Evolutionary conservation across 2,329 filamentous ascomycete genomes (phyloP).

Genomic region (Xylaria sp.): DNA sequence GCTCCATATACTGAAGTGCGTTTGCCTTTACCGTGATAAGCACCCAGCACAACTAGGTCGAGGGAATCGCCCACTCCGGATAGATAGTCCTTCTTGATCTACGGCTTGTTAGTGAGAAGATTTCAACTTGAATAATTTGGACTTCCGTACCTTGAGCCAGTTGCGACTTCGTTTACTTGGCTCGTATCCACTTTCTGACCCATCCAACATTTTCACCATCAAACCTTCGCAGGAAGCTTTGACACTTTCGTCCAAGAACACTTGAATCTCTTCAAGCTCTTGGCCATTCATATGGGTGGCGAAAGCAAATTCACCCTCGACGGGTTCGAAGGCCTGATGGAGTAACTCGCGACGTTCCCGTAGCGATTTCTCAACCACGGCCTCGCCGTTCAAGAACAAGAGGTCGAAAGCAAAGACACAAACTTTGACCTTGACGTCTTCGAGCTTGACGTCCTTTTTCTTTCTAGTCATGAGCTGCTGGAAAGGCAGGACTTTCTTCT

Average conservation of each 20-base stretch:
- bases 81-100: constrained; percentile 99
- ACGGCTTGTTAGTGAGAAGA: constrained; percentile 40
- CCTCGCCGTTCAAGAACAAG: constrained; percentile 90
- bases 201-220: constrained; percentile 99
- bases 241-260: constrained; percentile 91
- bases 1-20: constrained; percentile 95
- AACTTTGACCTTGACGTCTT: constrained; percentile 96
- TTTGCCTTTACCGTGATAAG: constrained; percentile 94
- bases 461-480: constrained; percentile 99
- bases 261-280: constrained; percentile 93
- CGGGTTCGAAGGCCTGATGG: constrained; percentile 75
- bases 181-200: constrained; percentile 91
- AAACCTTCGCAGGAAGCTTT: constrained; percentile 96
- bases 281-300: constrained; percentile 88
- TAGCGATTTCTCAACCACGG: constrained; percentile 87
- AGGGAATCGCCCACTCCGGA: constrained; percentile 93
- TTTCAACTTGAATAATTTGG: not conserved
- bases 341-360: constrained; percentile 85
- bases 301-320: constrained; percentile 92
- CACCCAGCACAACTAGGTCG: constrained; percentile 93
- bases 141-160: constrained; percentile 83
- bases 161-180: constrained; percentile 96
- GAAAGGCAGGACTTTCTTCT: constrained; percentile 97
- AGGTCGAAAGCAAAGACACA: constrained; percentile 98
- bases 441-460: constrained; percentile 93